These are phyloP conservation scores for Triticum turgidum DNA, from an alignment of 176 grass and related monocot genomes.

Conservation along the genomic window DNA sequence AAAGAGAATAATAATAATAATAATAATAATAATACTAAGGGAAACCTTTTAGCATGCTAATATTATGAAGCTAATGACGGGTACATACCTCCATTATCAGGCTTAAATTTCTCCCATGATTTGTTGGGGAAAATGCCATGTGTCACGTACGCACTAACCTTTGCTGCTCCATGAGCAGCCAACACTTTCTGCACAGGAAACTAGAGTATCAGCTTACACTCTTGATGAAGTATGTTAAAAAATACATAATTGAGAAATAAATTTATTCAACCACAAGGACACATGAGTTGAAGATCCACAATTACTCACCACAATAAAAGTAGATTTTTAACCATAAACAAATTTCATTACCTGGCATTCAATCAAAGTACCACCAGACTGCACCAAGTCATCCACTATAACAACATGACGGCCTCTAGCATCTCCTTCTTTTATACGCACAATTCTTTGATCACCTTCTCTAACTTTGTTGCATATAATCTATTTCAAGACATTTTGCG, in stretches of 20 bases:
- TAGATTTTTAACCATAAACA: background rate
- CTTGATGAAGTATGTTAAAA: background rate
- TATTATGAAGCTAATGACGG: background rate
- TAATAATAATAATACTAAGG: background rate
- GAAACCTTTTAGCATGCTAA: constrained; percentile 22
- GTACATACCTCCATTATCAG: constrained; percentile 67
- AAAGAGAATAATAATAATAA: background rate
- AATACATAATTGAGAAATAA: constrained; percentile 19
- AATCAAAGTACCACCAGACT: constrained; percentile 94
- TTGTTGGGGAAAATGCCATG: constrained; percentile 91
- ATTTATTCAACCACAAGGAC: background rate
- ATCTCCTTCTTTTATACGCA: constrained; percentile 93
- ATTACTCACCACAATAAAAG: constrained; percentile 6
- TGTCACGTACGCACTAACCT: constrained; percentile 93
- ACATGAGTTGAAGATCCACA: constrained; percentile 7
- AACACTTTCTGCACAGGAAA: constrained; percentile 84
- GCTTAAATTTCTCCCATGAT: constrained; percentile 83
- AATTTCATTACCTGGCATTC: constrained; percentile 76
- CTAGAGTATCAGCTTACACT: constrained; percentile 20
- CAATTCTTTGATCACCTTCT: constrained; percentile 87
- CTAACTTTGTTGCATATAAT: constrained; percentile 95
- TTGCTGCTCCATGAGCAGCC: constrained; percentile 84
- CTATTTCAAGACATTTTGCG: constrained; percentile 35
- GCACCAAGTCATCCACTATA: constrained; percentile 96
- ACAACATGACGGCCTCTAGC: constrained; percentile 78